Percentiles rank a stretch among this genome's conserved stretches.
phyloP scores from a whole-genome alignment of 1,284 basidiomycete species.

The Leccinum angustisporum region DNA sequence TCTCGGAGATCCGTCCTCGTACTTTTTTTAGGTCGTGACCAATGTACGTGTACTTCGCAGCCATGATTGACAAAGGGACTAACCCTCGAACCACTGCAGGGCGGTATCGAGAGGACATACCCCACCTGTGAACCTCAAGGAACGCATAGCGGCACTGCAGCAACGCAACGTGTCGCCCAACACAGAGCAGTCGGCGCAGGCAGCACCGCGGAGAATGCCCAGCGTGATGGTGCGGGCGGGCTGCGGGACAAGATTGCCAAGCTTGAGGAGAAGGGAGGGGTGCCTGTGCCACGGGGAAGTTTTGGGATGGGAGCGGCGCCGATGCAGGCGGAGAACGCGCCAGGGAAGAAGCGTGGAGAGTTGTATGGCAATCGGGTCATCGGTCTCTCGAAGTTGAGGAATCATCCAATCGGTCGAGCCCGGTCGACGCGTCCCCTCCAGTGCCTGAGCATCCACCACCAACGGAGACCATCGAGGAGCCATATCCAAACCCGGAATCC shows the following conservation, averaged over 20 bases:
- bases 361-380: slow-evolving; percentile 72
- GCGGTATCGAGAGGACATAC: slow-evolving; percentile 40
- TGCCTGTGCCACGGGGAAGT: slow-evolving; percentile 70
- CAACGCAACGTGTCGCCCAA: slow-evolving; percentile 48
- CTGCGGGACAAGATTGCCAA: slow-evolving; percentile 73
- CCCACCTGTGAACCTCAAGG: slow-evolving; percentile 62
- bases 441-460: slow-evolving; percentile 1
- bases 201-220: slow-evolving; percentile 26
- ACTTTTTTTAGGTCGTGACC: slow-evolving; percentile 8
- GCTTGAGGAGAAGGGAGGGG: slow-evolving; percentile 73
- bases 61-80: slow-evolving; percentile 10
- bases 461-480: slow-evolving; percentile 1
- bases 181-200: slow-evolving; percentile 37
- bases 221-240: slow-evolving; percentile 34
- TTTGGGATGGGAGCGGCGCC: slow-evolving; percentile 66
- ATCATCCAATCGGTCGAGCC: not conserved
- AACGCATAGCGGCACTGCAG: slow-evolving; percentile 73
- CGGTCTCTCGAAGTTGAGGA: slow-evolving; percentile 28
- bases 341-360: slow-evolving; percentile 54
- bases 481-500: not conserved
- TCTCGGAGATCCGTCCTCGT: slow-evolving; percentile 11
- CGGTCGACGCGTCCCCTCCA: slow-evolving; percentile 1
- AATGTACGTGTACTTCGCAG: slow-evolving; percentile 22
- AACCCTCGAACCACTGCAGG: slow-evolving; percentile 18
- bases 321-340: slow-evolving; percentile 45